Base-by-base conservation (phyloP, 129 eudicot species). In the Sambucus nigra region DNA sequence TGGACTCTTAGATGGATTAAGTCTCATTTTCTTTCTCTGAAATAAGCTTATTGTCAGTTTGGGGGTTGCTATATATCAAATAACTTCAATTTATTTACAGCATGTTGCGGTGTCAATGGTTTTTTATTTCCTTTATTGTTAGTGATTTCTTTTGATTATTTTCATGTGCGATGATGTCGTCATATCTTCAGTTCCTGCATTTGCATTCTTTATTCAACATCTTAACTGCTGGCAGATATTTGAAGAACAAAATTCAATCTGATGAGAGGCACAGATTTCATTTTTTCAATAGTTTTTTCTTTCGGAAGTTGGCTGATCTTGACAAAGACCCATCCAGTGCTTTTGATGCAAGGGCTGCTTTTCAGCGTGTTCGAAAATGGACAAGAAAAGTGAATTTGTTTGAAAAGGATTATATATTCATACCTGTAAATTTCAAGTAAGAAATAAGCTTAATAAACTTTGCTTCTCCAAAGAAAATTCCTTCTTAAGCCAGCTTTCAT, bases 301-400 rank as follows among this genome's bases (percentile, higher is more conserved):
- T 91, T 45, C 80, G 95, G 33, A 91, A 91, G 69, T 72, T 91
- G 64, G 95, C 95, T 64, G 99, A 86, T 67, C 86, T 83, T 60
- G 95, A 86, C 56, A 91, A 82, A 64, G 81, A 86, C 65, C 84
- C 84, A 48, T 66, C 78, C 39, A 76, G 91, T 61, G 82, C 88
- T 64, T 75, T 74, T 63, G 82, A 70, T 51, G 94, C 94, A 65
- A 73, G 56, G 54, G 84, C 79, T 40, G 99, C 91, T 49, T 91
- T 79, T 70, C 87, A 66, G 55, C 99, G 99, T 69, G 99, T 91
- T 69, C 94, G 84, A 47, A 86, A 86, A 69, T 91, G 99, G 99
- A 91, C 99, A 24, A 79, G 91, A 73, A 91, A 91, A 77, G 77
- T 91, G 68, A 76, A 80, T 63, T 66, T 91, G 24, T 87, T 91